A percentile compares a stretch with the other conserved stretches of the same genome.
Conservation (phyloP, 140 eudicot species). For the Anethum foeniculum region DNA sequence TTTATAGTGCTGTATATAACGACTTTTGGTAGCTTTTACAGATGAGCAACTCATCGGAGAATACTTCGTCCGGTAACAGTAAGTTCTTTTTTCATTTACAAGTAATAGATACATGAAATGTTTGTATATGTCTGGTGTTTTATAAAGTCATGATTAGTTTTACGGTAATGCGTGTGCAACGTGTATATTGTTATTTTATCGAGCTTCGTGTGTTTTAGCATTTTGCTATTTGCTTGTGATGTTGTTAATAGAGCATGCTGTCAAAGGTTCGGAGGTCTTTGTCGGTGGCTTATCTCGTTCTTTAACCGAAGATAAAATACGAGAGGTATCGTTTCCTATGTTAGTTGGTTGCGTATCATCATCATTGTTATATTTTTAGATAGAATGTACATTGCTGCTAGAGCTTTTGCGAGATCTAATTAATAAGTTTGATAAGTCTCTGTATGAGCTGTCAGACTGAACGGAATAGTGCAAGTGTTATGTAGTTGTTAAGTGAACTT, state of each 20-base stretch:
- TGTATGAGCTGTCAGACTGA: background rate
- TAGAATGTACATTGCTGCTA: background rate
- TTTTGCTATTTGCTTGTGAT: background rate
- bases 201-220: background rate
- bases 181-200: background rate
- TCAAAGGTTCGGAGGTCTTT: constrained; percentile 70
- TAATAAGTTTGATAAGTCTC: background rate
- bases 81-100: constrained; percentile 16
- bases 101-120: background rate
- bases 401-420: background rate
- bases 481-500: background rate
- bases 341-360: background rate
- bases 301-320: constrained; percentile 54
- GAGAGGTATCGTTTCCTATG: constrained; percentile 34
- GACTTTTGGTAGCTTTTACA: constrained; percentile 23
- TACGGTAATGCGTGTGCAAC: background rate
- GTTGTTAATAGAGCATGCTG: constrained; percentile 32
- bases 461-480: background rate
- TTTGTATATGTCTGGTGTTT: background rate
- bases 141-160: background rate
- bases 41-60: constrained; percentile 40
- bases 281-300: constrained; percentile 70
- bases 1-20: background rate
- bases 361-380: background rate
- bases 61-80: constrained; percentile 31